A percentile compares a stretch with the other conserved stretches of the same genome.
Conservation (phyloP, 2,329 filamentous ascomycete species). For the Trichoderma arundinaceum region DNA sequence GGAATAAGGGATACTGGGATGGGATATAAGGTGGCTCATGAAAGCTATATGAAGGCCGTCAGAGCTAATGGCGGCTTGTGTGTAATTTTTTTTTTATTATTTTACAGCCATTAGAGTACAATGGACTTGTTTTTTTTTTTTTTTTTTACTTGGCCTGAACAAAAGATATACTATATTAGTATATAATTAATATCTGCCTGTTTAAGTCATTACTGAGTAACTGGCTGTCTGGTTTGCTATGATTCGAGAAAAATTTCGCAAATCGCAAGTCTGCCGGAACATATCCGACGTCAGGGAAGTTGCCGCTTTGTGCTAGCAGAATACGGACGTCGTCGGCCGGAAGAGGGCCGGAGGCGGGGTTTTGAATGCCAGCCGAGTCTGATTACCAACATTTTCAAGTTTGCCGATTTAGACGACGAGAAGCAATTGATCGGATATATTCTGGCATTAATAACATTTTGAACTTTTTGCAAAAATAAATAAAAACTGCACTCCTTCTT, state of each 20-base stretch:
- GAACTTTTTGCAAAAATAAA: no score
- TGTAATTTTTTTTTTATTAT: neutral
- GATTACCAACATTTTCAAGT: slow-evolving; percentile 5
- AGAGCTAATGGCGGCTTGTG: neutral
- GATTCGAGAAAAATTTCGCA: neutral
- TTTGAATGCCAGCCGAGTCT: neutral
- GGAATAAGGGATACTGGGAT: slow-evolving; percentile 12
- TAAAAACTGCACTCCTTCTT: no score
- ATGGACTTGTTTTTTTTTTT: neutral
- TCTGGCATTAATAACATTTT: no score
- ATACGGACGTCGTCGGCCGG: neutral
- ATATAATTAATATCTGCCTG: no score
- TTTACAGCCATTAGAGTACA: neutral
- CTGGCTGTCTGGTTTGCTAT: neutral
- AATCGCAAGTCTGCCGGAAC: slow-evolving; percentile 4
- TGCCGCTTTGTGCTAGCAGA: slow-evolving; percentile 7
- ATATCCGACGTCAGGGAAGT: slow-evolving; percentile 9
- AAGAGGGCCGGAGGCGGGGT: slow-evolving; percentile 13
- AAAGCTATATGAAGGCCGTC: neutral
- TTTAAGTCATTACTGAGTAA: neutral
- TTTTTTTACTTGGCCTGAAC: neutral
- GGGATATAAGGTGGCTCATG: neutral
- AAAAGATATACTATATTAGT: neutral
- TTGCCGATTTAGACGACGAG: neutral
- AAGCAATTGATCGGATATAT: no score